A percentile compares a stretch with the other conserved stretches of the same genome.
These are phyloP conservation scores for Martiniozyma asiatica DNA, from an alignment of 1,139 yeast species.

Conservation along the genomic window DNA sequence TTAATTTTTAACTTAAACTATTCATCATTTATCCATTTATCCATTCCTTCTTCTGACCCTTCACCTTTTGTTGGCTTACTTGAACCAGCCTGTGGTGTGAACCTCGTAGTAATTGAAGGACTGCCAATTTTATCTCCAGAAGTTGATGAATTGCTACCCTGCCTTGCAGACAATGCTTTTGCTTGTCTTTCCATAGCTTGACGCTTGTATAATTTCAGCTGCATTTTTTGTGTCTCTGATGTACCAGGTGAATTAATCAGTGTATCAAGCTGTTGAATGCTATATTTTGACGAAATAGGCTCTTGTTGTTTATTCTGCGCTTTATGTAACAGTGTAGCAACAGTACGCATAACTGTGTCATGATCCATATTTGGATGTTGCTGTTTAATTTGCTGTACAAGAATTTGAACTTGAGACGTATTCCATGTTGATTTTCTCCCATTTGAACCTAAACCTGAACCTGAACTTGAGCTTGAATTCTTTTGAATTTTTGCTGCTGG, in stretches of 20 bases:
- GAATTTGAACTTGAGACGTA: constrained; percentile 51
- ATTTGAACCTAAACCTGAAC: constrained; percentile 11
- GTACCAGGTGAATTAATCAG: constrained; percentile 11
- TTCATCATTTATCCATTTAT: constrained; percentile 2
- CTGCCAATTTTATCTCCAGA: constrained; percentile 20
- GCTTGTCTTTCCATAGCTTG: constrained; percentile 2
- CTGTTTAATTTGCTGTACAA: constrained; percentile 55
- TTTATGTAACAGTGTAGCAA: constrained; percentile 10
- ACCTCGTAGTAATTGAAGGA: constrained; percentile 21
- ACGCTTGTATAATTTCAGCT: constrained; percentile 4
- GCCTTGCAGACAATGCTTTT: too few species aligned
- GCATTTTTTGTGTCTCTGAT: constrained; percentile 9
- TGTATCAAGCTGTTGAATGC: constrained; percentile 9
- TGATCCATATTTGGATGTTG: constrained; percentile 53
- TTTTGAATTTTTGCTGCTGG: constrained; percentile 5
- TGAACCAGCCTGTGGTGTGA: constrained; percentile 20
- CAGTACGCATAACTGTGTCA: constrained; percentile 5
- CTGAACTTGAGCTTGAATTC: constrained; percentile 7
- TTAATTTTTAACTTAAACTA: too few species aligned
- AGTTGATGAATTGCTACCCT: too few species aligned
- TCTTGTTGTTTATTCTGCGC: constrained; percentile 6
- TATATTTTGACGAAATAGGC: constrained; percentile 3
- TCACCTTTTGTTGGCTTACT: constrained; percentile 3
- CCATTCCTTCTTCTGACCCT: constrained; percentile 1
- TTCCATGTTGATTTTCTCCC: constrained; percentile 4